Evolutionary conservation across 2,329 filamentous ascomycete genomes (phyloP), one percentile per base, ranked within the genome.

Genomic region (Xylaria sp.): DNA sequence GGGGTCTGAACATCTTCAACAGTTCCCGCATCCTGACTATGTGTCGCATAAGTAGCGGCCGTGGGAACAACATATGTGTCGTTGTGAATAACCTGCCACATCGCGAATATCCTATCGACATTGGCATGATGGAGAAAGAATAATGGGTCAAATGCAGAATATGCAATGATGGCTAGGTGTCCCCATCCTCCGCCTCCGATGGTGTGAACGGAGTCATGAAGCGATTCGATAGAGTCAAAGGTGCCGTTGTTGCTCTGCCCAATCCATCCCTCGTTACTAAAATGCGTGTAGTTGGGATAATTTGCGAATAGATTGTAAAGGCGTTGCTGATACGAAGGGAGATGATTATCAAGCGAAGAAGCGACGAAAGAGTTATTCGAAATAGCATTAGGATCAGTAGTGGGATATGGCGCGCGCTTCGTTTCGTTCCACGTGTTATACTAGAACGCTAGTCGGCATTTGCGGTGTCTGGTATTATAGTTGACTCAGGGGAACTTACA

Each of bases 91-190:
- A 86, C 83, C 81, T 96, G 92, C 92, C 92, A 96, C 69, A 97
- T 86, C 39, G 92, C 88, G 71, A 94, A 88, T 34, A 92, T 80
- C 2, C 93, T 88, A 76, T 97, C 93, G 8, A 94, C 87, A 79
- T 92, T 94, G 71, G 85, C 83, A 75, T 95, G 93, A 75, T 95
- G 92, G 9, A 95, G 81, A 81, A 91, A 92, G 80, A 95, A 94
- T 13, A 93, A 82, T 0, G 93, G 93, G 76, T 97, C 93, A 77
- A 93, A 97, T 0, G 91, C 88, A 1, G 92, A 92, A 73, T 91
- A 91, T 20, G 89, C 88, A 39, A 90, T 88, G 78, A 88, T 91
- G 51, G 86, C 88, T 88, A 92, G 91, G 74, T 93, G 91, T 1
- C 78, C 78, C 69, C 74, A 79, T 1, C 91, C 91, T 44, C 85